Base-by-base conservation (phyloP, 1,284 basidiomycete species). In the Cutaneotrichosporon spelunceum region DNA sequence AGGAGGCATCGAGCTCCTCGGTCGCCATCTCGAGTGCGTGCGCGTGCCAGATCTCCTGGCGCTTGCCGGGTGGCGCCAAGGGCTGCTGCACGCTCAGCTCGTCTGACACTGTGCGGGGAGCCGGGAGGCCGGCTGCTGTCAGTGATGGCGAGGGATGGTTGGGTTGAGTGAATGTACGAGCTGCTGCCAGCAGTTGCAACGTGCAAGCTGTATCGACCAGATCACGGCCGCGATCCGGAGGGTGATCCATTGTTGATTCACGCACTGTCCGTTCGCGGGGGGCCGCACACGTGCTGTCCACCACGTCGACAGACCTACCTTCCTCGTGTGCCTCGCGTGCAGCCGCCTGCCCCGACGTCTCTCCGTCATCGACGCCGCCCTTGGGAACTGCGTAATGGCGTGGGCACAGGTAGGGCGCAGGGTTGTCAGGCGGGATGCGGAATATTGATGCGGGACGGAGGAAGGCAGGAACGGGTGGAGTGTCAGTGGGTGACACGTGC, bases 291-390 rank as follows among this genome's bases (percentile, higher is more conserved):
- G n/a, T n/a, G n/a, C n/a, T n/a, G n/a, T n/a, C n/a, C n/a, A n/a
- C n/a, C n/a, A n/a, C n/a, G n/a, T n/a, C n/a, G n/a, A 33, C 30
- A 42, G 7, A 59, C 66, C 14, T 61, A 78, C 77, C 77, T 68
- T 79, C 78, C 58, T 79, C 78, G 64, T 70, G 72, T 29, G 76
- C 66, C 65, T 79, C 78, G 53, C 78, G 65, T 1, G 74, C 72
- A 3, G 77, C 77, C 4, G 77, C 76, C 64, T 74, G 64, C 10
- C 70, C 75, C 1, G 71, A 69, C 1, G 73, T 69, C 63, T 79
- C 77, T 16, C 76, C 76, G 13, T 68, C 30, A 54, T 79, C 77
- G 13, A 77, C 65, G 9, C 77, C 76, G 29, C 77, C 76, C 67
- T 78, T 78, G 9, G 76, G 76, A 39, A 78, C 77, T 79, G 61